These are phyloP conservation scores for Mediolabrus comicus DNA, from an alignment of 108 stramenopile genomes.

Conservation along the genomic window DNA sequence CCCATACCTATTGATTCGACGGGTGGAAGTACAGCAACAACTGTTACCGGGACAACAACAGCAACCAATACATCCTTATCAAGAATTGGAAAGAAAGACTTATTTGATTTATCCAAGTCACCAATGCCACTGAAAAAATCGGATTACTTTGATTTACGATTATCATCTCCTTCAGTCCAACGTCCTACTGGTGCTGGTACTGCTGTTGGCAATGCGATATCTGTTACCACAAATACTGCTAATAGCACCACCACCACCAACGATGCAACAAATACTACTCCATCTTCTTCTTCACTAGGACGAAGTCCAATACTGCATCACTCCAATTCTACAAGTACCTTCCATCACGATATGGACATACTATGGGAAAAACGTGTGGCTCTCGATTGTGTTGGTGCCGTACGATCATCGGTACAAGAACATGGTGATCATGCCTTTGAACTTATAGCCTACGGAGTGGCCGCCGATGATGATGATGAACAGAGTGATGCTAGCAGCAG, in stretches of 20 bases:
- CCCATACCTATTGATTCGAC: neutral
- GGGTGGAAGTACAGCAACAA: neutral
- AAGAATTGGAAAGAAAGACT: constrained; percentile 7
- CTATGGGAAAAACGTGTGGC: constrained; percentile 81
- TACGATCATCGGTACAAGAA: constrained; percentile 67
- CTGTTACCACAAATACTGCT: too few relatives aligned
- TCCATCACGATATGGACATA: constrained; percentile 36
- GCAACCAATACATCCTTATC: neutral
- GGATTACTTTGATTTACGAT: constrained; percentile 12
- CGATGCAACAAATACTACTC: neutral
- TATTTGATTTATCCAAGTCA: constrained; percentile 50
- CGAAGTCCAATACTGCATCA: neutral
- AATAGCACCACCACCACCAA: neutral
- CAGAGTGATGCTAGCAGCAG: constrained; percentile 9
- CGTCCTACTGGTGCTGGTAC: constrained; percentile 3
- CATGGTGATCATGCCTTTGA: constrained; percentile 70
- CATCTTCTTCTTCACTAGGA: neutral
- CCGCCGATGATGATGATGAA: constrained; percentile 6
- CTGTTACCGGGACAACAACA: neutral
- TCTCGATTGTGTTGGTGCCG: constrained; percentile 64
- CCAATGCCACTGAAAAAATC: constrained; percentile 55
- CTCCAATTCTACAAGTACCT: constrained; percentile 32
- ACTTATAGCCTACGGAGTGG: constrained; percentile 52
- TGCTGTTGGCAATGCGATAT: neutral
- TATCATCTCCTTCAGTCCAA: constrained; percentile 3